These are phyloP conservation scores for Serendipita sp. DNA, from an alignment of 768 basidiomycete genomes.

Conservation along the genomic window DNA sequence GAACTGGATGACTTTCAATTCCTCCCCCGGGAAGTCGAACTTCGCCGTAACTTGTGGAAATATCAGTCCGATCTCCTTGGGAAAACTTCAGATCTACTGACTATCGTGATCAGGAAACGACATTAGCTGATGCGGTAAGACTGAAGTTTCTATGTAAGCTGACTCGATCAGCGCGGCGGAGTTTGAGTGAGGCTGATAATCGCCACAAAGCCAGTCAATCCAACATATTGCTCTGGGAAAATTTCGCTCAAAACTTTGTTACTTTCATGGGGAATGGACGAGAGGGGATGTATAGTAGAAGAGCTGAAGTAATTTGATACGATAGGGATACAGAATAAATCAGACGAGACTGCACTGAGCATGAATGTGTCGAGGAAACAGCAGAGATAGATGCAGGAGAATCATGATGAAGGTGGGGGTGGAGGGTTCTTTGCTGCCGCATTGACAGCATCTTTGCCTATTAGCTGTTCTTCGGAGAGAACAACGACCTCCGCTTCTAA, in stretches of 20 bases:
- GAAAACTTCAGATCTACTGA: constrained; percentile 23
- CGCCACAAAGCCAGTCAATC: background rate
- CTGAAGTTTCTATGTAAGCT: background rate
- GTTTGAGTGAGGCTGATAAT: background rate
- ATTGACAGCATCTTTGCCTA: background rate
- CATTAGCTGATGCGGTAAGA: constrained; percentile 26
- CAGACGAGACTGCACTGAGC: background rate
- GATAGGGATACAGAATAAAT: background rate
- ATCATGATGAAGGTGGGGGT: background rate
- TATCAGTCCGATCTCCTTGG: background rate
- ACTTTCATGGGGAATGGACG: background rate
- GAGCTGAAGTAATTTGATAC: background rate
- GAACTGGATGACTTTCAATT: constrained; percentile 76
- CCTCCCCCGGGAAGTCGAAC: constrained; percentile 78
- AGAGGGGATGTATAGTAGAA: background rate
- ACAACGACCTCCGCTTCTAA: constrained; percentile 68
- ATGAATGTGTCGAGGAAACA: background rate
- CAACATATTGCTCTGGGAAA: background rate
- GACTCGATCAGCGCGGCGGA: constrained; percentile 2
- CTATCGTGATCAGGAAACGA: constrained; percentile 58
- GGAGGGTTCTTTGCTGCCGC: background rate
- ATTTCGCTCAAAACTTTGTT: background rate
- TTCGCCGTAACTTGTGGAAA: constrained; percentile 41
- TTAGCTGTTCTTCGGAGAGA: constrained; percentile 15
- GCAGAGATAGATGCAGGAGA: background rate